A percentile compares a stretch with the other conserved stretches of the same genome.
These are phyloP conservation scores for Nadsonia commutata DNA, from an alignment of 1,139 yeast species.

Conservation along the genomic window DNA sequence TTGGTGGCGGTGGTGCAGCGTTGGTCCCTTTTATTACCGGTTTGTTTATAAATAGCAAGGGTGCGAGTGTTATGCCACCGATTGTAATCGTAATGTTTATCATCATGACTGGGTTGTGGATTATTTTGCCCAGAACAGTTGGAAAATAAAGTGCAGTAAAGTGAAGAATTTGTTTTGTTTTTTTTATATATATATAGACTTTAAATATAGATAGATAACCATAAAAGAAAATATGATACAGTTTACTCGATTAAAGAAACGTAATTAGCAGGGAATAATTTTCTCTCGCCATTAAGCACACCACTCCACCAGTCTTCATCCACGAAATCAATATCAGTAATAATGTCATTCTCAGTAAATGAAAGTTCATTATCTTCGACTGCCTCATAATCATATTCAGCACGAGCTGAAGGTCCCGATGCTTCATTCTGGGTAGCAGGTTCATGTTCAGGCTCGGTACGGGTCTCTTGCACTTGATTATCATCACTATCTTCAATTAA, in stretches of 20 bases:
- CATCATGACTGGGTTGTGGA: slow-evolving; percentile 17
- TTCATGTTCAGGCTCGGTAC: slow-evolving; percentile 9
- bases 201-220: not conserved
- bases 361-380: slow-evolving; percentile 81
- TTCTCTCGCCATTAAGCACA: slow-evolving; percentile 56
- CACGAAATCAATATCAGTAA: slow-evolving; percentile 70
- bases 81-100: slow-evolving; percentile 15
- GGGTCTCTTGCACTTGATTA: slow-evolving; percentile 8
- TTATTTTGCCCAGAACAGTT: slow-evolving; percentile 6
- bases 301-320: slow-evolving; percentile 99
- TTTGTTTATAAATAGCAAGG: slow-evolving; percentile 16
- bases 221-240: not conserved
- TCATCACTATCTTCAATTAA: slow-evolving; percentile 22
- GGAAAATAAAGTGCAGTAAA: not conserved
- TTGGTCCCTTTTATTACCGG: slow-evolving; percentile 21
- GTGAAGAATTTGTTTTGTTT: not conserved
- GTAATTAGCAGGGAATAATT: slow-evolving; percentile 84
- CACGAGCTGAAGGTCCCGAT: slow-evolving; percentile 44
- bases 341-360: slow-evolving; percentile 68
- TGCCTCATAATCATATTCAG: slow-evolving; percentile 78
- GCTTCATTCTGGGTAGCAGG: slow-evolving; percentile 18
- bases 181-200: not conserved
- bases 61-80: slow-evolving; percentile 20
- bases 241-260: slow-evolving; percentile 33
- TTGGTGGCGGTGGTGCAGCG: slow-evolving; percentile 77